phyloP scores from a whole-genome alignment of 2,329 filamentous ascomycete species.

The Clonostachys rhizophaga region DNA sequence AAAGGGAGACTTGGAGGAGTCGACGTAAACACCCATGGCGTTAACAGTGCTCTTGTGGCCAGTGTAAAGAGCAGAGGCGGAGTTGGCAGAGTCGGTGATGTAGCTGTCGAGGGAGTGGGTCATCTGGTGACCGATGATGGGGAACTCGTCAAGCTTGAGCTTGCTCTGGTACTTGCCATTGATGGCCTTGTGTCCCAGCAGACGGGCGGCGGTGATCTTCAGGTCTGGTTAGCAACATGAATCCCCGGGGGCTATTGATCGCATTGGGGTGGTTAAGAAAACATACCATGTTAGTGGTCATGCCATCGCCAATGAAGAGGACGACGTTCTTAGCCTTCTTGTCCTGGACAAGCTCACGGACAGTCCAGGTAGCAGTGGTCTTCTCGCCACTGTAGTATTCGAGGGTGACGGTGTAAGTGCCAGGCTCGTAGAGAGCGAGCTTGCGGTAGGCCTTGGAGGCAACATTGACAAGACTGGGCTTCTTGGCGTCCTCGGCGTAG shows the following conservation, averaged over 20 bases:
- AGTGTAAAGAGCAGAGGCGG: constrained; percentile 73
- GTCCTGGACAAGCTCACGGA: constrained; percentile 63
- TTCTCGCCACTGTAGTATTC: constrained; percentile 69
- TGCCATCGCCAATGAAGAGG: constrained; percentile 74
- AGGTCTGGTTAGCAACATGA: not conserved
- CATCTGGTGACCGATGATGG: constrained; percentile 84
- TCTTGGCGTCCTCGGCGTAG: constrained; percentile 68
- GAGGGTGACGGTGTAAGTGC: constrained; percentile 72
- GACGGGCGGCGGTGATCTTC: constrained; percentile 68
- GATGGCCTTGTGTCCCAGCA: constrained; percentile 76
- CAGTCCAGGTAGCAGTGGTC: constrained; percentile 72
- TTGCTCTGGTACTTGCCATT: constrained; percentile 78
- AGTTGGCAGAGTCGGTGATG: constrained; percentile 86
- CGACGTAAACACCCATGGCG: constrained; percentile 73
- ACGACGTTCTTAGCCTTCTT: constrained; percentile 82
- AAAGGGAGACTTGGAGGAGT: constrained; percentile 67
- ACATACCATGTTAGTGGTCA: constrained; percentile 66
- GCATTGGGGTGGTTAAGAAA: not conserved
- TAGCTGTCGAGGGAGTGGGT: constrained; percentile 81
- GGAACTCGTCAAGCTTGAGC: constrained; percentile 78
- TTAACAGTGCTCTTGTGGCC: constrained; percentile 85
- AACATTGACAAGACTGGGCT: constrained; percentile 72
- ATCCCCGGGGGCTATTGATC: not conserved
- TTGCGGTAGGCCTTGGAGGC: constrained; percentile 74
- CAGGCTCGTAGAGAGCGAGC: constrained; percentile 72